phyloP scores from a whole-genome alignment of 129 eudicot species.

The Pseudognaphalium luteoalbum region DNA sequence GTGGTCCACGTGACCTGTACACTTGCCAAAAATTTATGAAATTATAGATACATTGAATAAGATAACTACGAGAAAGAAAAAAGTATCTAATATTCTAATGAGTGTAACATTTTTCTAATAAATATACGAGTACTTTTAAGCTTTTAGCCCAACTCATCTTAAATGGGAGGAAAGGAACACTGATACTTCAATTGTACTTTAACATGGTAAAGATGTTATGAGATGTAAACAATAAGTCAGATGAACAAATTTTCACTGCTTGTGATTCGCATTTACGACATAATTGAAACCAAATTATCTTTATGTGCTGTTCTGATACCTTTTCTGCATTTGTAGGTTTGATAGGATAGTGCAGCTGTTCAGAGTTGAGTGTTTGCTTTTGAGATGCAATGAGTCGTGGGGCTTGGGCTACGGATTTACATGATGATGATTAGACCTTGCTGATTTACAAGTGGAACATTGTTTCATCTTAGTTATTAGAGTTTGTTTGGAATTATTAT shows the following conservation, averaged over 20 bases:
- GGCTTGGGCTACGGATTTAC: neutral
- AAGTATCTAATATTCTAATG: too few species aligned
- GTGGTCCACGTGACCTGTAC: neutral
- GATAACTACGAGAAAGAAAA: neutral
- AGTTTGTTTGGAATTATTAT: constrained; percentile 33
- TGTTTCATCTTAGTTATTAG: constrained; percentile 15
- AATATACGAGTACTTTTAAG: neutral
- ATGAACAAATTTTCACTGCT: neutral
- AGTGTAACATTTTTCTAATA: neutral
- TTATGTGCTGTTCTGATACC: neutral
- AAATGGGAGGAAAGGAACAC: too few species aligned
- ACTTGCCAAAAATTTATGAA: too few species aligned
- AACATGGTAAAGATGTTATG: neutral
- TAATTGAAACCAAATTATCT: neutral
- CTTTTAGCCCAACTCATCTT: neutral
- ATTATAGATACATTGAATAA: too few species aligned
- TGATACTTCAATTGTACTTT: too few species aligned
- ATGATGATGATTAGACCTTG: constrained; percentile 6
- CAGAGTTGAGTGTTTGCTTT: neutral
- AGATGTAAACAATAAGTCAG: neutral
- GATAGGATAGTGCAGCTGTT: constrained; percentile 1
- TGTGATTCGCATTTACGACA: neutral
- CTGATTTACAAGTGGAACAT: neutral
- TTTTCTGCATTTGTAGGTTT: neutral
- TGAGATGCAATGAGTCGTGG: neutral